Conservation (phyloP, 2,329 filamentous ascomycete species). For the Xylaria sp. region DNA sequence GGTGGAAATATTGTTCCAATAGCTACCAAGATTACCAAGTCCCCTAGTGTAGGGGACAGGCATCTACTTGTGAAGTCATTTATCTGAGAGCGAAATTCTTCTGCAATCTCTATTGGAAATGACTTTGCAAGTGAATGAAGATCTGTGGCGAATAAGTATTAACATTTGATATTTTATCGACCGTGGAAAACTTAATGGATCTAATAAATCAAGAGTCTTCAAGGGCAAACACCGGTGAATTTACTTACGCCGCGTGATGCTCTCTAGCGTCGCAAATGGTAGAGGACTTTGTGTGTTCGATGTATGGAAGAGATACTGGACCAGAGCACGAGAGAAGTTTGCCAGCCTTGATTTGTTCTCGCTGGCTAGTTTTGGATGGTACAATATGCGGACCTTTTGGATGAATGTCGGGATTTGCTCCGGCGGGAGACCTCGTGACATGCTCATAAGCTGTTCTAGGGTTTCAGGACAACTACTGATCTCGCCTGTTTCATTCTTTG, state of each 20-base stretch:
- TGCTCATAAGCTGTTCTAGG: slow-evolving; percentile 77
- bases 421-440: slow-evolving; percentile 70
- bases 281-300: slow-evolving; percentile 56
- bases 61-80: slow-evolving; percentile 63
- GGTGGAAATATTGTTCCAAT: slow-evolving; percentile 90
- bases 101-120: slow-evolving; percentile 81
- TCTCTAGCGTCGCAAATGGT: slow-evolving; percentile 78
- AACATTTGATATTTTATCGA: slow-evolving; percentile 3
- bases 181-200: not conserved
- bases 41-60: slow-evolving; percentile 69
- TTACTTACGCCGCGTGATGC: slow-evolving; percentile 76
- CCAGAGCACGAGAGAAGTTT: slow-evolving; percentile 72
- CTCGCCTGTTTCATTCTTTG: slow-evolving; percentile 62
- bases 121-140: slow-evolving; percentile 87
- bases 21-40: slow-evolving; percentile 85
- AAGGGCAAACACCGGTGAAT: not conserved
- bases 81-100: slow-evolving; percentile 80
- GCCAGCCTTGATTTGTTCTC: slow-evolving; percentile 87
- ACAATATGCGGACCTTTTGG: slow-evolving; percentile 89
- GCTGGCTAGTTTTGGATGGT: slow-evolving; percentile 86
- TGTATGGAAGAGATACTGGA: slow-evolving; percentile 69
- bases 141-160: slow-evolving; percentile 26
- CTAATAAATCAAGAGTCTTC: not conserved
- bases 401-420: slow-evolving; percentile 80
- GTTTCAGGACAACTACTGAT: slow-evolving; percentile 86